Conservation (phyloP, 2,329 filamentous ascomycete genomes). For the Ceratocystis alfenasii region DNA sequence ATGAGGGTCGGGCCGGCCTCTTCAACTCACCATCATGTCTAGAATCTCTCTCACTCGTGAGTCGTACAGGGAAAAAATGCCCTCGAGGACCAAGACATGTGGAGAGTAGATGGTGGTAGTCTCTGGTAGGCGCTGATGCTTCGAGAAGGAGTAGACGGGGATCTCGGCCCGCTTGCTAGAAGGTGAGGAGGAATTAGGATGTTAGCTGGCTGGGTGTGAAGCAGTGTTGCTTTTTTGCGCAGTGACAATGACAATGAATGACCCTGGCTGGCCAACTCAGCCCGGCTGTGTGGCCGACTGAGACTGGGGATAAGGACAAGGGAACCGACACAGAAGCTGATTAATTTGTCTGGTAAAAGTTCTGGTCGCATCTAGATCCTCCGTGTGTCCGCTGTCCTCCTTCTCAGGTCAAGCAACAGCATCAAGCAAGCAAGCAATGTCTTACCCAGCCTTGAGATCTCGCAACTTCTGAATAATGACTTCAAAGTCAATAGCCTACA, state of each 20-base stretch:
- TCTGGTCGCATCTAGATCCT: no score
- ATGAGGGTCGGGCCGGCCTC: no score
- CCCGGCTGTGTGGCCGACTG: no score
- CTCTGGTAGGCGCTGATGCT: constrained; percentile 67
- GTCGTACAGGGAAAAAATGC: constrained; percentile 91
- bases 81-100: constrained; percentile 88
- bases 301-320: no score
- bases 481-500: constrained; percentile 80
- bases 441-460: constrained; percentile 84
- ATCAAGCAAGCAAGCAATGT: background rate
- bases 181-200: constrained; percentile 3
- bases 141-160: constrained; percentile 86
- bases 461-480: constrained; percentile 63
- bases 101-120: constrained; percentile 91
- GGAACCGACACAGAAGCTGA: no score
- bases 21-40: constrained; percentile 62
- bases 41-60: constrained; percentile 70
- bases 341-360: no score
- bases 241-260: no score
- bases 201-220: background rate
- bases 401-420: no score
- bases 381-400: no score
- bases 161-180: constrained; percentile 74
- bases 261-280: no score
- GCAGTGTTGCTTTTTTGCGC: background rate